A percentile compares a stretch with the other conserved stretches of the same genome.
Conservation (phyloP, 2,329 filamentous ascomycete genomes). For the Pseudogymnoascus sp. region DNA sequence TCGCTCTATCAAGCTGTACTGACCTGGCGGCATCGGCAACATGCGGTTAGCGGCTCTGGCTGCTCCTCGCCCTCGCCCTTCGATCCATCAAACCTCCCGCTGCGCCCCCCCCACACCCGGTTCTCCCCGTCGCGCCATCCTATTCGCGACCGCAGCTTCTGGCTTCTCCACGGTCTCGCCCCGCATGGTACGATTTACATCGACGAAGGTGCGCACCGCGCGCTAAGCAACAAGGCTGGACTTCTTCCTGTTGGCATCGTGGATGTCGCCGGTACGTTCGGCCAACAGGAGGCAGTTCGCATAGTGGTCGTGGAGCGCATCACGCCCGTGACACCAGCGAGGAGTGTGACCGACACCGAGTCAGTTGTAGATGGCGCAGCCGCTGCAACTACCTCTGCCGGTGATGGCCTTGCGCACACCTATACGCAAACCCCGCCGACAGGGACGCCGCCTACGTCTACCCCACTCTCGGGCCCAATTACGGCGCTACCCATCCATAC, state of each 20-base stretch:
- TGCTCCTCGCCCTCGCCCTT: slow-evolving; percentile 17
- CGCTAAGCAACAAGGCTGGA: slow-evolving; percentile 74
- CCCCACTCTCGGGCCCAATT: slow-evolving; percentile 15
- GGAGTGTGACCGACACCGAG: slow-evolving; percentile 22
- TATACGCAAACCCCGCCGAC: slow-evolving; percentile 3
- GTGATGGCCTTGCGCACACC: background rate
- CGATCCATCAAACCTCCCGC: slow-evolving; percentile 15
- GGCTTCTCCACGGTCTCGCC: slow-evolving; percentile 86
- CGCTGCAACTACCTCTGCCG: background rate
- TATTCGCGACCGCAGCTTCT: slow-evolving; percentile 91
- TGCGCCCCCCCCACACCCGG: slow-evolving; percentile 74
- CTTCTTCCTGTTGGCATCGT: slow-evolving; percentile 87
- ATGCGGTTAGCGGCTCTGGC: slow-evolving; percentile 54
- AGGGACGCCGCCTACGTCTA: slow-evolving; percentile 10
- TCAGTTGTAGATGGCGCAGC: slow-evolving; percentile 9
- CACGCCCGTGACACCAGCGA: slow-evolving; percentile 12
- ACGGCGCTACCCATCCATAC: background rate
- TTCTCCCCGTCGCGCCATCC: slow-evolving; percentile 81
- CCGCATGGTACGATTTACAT: slow-evolving; percentile 91
- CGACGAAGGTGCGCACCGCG: slow-evolving; percentile 78
- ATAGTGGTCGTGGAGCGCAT: slow-evolving; percentile 67
- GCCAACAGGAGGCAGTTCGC: slow-evolving; percentile 85
- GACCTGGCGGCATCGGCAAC: slow-evolving; percentile 73
- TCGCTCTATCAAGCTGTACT: slow-evolving; percentile 24
- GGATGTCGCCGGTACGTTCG: slow-evolving; percentile 80